Percentiles rank a stretch among this genome's conserved stretches.
phyloP scores from a whole-genome alignment of 225 moss, liverwort and hornwort genomes.

The Marchantia polymorpha region DNA sequence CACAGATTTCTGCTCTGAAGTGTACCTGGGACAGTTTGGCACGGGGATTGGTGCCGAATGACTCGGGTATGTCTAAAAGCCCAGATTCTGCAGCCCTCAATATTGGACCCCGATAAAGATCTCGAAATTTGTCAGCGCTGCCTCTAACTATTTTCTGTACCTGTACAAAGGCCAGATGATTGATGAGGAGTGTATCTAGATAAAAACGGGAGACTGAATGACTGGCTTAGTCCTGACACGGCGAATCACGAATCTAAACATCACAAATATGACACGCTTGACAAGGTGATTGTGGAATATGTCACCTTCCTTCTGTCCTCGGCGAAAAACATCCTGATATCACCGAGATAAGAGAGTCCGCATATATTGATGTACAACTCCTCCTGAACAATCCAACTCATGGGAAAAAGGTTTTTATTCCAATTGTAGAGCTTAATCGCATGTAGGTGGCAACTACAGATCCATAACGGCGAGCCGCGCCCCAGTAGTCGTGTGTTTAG shows the following conservation, averaged over 20 bases:
- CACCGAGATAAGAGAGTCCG: slow-evolving; percentile 85
- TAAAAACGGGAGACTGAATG: not conserved
- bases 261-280: not conserved
- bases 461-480: too few species aligned
- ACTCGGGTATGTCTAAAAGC: slow-evolving; percentile 53
- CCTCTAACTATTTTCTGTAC: slow-evolving; percentile 90
- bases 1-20: too few species aligned
- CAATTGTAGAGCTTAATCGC: too few species aligned
- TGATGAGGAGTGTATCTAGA: not conserved
- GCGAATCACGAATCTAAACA: not conserved
- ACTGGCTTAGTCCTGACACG: not conserved
- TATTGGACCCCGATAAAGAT: slow-evolving; percentile 63
- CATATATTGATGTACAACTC: slow-evolving; percentile 85
- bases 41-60: slow-evolving; percentile 49
- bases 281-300: not conserved
- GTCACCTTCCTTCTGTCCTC: slow-evolving; percentile 81
- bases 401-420: not conserved
- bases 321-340: slow-evolving; percentile 90
- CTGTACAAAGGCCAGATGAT: slow-evolving; percentile 25
- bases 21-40: slow-evolving; percentile 54
- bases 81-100: slow-evolving; percentile 51
- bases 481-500: too few species aligned
- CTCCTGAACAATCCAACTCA: slow-evolving; percentile 49
- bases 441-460: too few species aligned
- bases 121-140: slow-evolving; percentile 62